phyloP scores from a whole-genome alignment of 2,329 filamentous ascomycete genomes.

The Malbranchea zuffiana region DNA sequence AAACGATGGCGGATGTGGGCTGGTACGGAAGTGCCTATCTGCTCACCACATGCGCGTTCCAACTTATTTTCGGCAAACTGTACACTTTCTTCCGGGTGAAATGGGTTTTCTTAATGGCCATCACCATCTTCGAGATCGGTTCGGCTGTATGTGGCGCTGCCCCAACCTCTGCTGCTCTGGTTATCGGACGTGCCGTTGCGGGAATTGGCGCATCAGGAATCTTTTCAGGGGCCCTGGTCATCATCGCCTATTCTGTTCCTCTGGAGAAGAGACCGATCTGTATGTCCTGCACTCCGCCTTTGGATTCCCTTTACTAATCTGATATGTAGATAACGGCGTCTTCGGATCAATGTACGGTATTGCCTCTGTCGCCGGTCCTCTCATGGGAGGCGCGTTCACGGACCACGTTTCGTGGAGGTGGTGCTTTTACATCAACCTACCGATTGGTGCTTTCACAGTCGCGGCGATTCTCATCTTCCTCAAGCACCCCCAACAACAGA shows the following conservation, averaged over 20 bases:
- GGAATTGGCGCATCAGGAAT: conserved; percentile 31
- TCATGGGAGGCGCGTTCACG: conserved; percentile 35
- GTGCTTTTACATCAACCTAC: conserved; percentile 36
- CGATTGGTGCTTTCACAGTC: conserved; percentile 18
- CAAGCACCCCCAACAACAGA: conserved; percentile 22
- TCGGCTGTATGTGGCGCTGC: conserved; percentile 31
- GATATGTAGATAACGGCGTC: conserved; percentile 11
- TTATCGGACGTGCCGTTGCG: conserved; percentile 34
- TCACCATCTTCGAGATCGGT: conserved; percentile 35
- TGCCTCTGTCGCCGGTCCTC: conserved; percentile 13
- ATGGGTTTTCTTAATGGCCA: conserved; percentile 31
- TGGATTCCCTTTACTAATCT: conserved; percentile 25
- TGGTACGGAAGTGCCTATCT: conserved; percentile 41
- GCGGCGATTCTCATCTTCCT: conserved; percentile 26
- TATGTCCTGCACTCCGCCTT: conserved; percentile 14
- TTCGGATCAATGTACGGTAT: conserved; percentile 16
- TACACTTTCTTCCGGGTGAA: conserved; percentile 37
- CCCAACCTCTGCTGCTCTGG: conserved; percentile 29
- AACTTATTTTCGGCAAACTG: conserved; percentile 34
- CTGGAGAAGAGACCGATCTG: conserved; percentile 14
- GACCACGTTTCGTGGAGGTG: conserved; percentile 34
- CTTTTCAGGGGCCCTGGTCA: conserved; percentile 29
- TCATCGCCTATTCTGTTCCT: conserved; percentile 14
- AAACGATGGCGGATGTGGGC: conserved; percentile 37
- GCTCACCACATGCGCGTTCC: conserved; percentile 34